Evolutionary conservation across 371 early-diverging fungal genomes (phyloP), one percentile per base, ranked within the genome.

Genomic region (Rhizopus stolonifer): DNA sequence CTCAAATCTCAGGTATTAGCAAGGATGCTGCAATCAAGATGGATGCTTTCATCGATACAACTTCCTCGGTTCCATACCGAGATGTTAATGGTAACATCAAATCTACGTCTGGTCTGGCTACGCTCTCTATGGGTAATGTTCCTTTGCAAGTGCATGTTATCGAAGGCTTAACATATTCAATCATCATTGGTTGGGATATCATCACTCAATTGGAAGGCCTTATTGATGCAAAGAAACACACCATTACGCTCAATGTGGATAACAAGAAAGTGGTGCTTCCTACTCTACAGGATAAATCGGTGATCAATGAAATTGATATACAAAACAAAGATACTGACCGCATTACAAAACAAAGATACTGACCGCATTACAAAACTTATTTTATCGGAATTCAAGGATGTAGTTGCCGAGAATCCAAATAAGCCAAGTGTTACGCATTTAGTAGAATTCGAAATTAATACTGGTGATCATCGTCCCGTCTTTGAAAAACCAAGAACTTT

Each of bases 41-140:
- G 13, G 24, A 23, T 36, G 14, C 34, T 22, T 6, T 4, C 2
- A 38, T 8, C 22, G 8, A 39, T 25, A 24, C 21, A 0, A 10
- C 4, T 6, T 4, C 4, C 4, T 4, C 29, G 4, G 29, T 29
- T 6, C 29, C 4, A 29, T 51, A 51, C 22, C 9, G 51, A 15
- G 51, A 51, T 42, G 51, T 42, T 22, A 51, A 51, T 18, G n/a
- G 40, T 26, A 51, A 42, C 21, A 51, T 51, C 31, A 39, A 51
- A 15, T 17, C 15, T 21, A 42, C 51, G 2, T 40, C 15, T 42
- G 51, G 51, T 24, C 29, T 25, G n/a, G 40, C 51, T 29, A 11
- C 25, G 5, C 24, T 50, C 6, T 14, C 22, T 22, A 18, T 50
- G 11, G 21, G 38, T 11, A 40, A 40, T 26, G 24, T 19, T 9